These are phyloP conservation scores for Solanum neorickii DNA, from an alignment of 257 asterid species.

Conservation along the genomic window DNA sequence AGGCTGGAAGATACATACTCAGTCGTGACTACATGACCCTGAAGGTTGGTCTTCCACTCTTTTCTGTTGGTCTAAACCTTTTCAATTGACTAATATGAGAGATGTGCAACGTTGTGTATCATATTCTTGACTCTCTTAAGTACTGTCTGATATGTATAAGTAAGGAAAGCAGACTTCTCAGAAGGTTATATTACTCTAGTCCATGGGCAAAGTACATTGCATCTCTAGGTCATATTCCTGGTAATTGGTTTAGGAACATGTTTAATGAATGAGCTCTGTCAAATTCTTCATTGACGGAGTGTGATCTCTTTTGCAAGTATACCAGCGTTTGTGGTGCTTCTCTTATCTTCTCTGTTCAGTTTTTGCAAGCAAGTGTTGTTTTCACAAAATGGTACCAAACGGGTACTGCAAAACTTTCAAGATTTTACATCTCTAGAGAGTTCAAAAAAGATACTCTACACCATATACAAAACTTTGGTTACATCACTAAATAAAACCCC, in stretches of 20 bases:
- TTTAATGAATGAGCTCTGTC: neutral
- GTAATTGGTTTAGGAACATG: neutral
- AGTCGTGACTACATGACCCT: constrained; percentile 99
- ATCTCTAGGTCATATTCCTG: neutral
- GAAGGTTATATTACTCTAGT: neutral
- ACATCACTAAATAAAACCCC: neutral
- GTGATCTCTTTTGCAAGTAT: neutral
- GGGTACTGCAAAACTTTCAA: neutral
- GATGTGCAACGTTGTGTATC: neutral
- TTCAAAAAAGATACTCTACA: neutral
- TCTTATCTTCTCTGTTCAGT: neutral
- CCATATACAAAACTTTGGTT: neutral
- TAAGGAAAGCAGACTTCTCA: neutral
- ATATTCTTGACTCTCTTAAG: neutral
- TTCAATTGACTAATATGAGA: neutral
- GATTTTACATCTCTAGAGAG: neutral
- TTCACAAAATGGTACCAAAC: neutral
- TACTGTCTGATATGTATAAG: neutral
- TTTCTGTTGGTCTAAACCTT: neutral
- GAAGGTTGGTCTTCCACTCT: constrained; percentile 41
- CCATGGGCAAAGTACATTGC: neutral
- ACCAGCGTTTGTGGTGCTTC: neutral
- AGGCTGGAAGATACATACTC: constrained; percentile 82
- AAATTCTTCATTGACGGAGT: neutral
- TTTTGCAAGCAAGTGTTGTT: neutral